A percentile compares a stretch with the other conserved stretches of the same genome.
Conservation (phyloP, 2,329 filamentous ascomycete species). For the Teratosphaeria pseudoeucalypti region DNA sequence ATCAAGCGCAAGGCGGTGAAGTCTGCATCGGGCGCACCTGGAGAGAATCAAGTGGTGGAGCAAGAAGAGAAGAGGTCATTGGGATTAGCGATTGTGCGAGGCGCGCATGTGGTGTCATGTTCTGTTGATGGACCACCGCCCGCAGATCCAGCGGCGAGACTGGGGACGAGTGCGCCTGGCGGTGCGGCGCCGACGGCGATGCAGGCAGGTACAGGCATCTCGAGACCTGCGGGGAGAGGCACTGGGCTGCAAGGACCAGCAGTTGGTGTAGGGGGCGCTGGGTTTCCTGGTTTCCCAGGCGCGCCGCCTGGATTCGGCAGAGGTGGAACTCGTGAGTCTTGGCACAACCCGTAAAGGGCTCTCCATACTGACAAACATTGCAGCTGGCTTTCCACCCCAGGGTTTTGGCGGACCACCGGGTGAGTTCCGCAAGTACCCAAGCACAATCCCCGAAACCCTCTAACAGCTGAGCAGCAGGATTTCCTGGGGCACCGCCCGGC, state of each 20-base stretch:
- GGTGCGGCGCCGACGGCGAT: constrained; percentile 57
- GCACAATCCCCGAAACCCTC: constrained; percentile 20
- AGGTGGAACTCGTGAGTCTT: constrained; percentile 3
- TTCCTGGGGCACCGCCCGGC: constrained; percentile 35
- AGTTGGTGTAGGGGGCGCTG: constrained; percentile 72
- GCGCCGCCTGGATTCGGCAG: constrained; percentile 41
- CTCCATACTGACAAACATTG: not conserved
- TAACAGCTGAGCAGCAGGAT: constrained; percentile 40
- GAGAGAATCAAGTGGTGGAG: constrained; percentile 55
- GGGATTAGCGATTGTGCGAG: constrained; percentile 86
- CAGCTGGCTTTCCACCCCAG: constrained; percentile 12
- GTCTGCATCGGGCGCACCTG: constrained; percentile 43
- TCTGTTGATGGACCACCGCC: constrained; percentile 94
- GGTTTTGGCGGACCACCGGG: constrained; percentile 1
- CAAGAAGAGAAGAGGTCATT: constrained; percentile 96
- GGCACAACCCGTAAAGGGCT: not conserved
- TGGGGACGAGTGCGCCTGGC: constrained; percentile 65
- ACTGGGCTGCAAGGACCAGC: constrained; percentile 77
- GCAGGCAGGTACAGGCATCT: constrained; percentile 76
- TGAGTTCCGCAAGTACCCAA: not conserved
- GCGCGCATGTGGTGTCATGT: constrained; percentile 86
- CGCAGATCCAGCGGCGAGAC: constrained; percentile 78
- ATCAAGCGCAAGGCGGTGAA: constrained; percentile 72
- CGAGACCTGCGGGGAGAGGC: constrained; percentile 82
- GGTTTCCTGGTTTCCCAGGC: constrained; percentile 58